Base-by-base conservation (phyloP, 208 protist genomes). In the Leptomonas seymouri region DNA sequence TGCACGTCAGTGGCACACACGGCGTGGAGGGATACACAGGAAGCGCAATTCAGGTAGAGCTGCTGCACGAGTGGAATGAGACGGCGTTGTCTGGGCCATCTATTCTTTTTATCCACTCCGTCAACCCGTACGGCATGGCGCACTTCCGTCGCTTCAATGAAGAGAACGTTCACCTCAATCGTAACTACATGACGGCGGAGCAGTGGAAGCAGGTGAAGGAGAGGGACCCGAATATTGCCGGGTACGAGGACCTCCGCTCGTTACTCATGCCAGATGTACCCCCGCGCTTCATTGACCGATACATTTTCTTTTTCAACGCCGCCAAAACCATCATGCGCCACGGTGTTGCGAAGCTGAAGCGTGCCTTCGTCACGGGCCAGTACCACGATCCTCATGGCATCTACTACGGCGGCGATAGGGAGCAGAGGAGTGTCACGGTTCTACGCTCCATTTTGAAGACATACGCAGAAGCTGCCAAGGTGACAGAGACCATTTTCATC, bases 101-200 rank as follows among this genome's bases (percentile, higher is more conserved):
- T 7, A 75, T 97, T 15, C 79, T 97, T 49, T 93, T 96, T 66
- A 64, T 97, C 21, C 91, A 97, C 67, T 87, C 87, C 28, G 59
- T 97, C 50, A 97, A 97, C 66, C 91, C 91, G 2, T 90, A 90
- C 74, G 91, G 91, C 44, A 94, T 97, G 89, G 81, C 84, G 2
- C 74, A 93, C 74, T 82, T 83, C 70, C 82, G 85, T 34, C 80
- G 73, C 49, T 84, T 80, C 64, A 97, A 97, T 75, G 91, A 97
- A 65, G 85, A 94, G 50, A 94, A 93, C 63, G 87, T 94, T 14
- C 86, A 94, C 51, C 81, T 97, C 49, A 86, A 88, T 50, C 86
- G 84, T 63, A 97, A 97, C 77, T 89, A 93, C 61, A 75, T 92
- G 45, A 78, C 77, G 8, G 23, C 48, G 25, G 81, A 86, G 44